These are phyloP conservation scores for Penicillium sp. DNA, from an alignment of 2,329 filamentous ascomycete genomes.

Conservation along the genomic window DNA sequence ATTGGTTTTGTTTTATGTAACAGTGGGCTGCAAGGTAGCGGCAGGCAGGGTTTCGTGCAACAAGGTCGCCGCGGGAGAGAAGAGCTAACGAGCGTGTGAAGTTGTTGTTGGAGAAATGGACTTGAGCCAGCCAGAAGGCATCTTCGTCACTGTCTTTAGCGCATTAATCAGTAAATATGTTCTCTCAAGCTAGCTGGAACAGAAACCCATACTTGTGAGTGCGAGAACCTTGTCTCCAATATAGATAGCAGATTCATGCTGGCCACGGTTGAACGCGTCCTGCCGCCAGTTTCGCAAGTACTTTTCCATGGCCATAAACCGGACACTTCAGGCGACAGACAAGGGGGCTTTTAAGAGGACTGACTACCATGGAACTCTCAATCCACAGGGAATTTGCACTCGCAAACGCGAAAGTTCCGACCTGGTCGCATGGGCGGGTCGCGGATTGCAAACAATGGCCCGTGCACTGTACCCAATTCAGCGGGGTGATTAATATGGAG, in stretches of 20 bases:
- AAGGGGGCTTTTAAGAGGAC: not conserved
- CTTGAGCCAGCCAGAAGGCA: slow-evolving; percentile 96
- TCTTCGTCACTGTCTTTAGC: slow-evolving; percentile 81
- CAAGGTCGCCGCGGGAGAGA: slow-evolving; percentile 78
- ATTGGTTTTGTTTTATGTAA: slow-evolving; percentile 86
- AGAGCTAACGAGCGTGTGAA: slow-evolving; percentile 89
- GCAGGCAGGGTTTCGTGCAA: slow-evolving; percentile 79
- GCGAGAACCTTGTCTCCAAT: slow-evolving; percentile 96
- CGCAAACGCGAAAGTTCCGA: slow-evolving; percentile 4
- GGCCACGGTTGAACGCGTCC: slow-evolving; percentile 91
- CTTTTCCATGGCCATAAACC: slow-evolving; percentile 68
- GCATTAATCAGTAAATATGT: slow-evolving; percentile 5
- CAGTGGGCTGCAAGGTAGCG: slow-evolving; percentile 93
- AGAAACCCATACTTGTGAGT: slow-evolving; percentile 67
- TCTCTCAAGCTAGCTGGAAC: not conserved
- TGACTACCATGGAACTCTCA: not conserved
- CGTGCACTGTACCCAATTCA: slow-evolving; percentile 13
- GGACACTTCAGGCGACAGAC: not conserved
- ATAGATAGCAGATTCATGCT: slow-evolving; percentile 95
- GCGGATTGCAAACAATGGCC: slow-evolving; percentile 22
- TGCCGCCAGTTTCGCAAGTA: slow-evolving; percentile 94
- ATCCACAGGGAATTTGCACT: slow-evolving; percentile 10
- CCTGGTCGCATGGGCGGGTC: slow-evolving; percentile 18
- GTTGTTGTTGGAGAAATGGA: slow-evolving; percentile 93
- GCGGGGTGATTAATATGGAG: not conserved